phyloP scores from a whole-genome alignment of 2,329 filamentous ascomycete species.

The Cytospora leucostoma region DNA sequence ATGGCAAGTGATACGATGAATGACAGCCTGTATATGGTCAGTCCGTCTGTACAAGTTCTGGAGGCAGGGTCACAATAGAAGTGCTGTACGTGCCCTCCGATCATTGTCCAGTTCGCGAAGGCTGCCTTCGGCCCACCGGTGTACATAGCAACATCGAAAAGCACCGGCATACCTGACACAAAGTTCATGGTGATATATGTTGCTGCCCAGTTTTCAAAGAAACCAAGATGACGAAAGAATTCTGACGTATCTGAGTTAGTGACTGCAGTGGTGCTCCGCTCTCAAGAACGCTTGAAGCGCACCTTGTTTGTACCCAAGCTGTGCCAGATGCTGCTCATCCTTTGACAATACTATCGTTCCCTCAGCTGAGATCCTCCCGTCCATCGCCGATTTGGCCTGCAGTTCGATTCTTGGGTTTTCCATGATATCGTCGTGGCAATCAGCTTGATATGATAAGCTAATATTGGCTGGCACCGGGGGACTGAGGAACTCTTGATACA shows the following conservation, averaged over 20 bases:
- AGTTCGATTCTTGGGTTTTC: conserved; percentile 5
- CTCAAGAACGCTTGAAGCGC: background rate
- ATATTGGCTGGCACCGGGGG: background rate
- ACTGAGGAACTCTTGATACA: background rate
- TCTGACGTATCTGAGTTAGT: conserved; percentile 28
- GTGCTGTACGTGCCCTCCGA: conserved; percentile 33
- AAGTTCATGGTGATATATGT: conserved; percentile 44
- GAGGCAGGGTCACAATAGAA: rapidly evolving
- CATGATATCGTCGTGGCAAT: background rate
- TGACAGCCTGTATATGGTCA: conserved; percentile 29
- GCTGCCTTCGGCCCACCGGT: conserved; percentile 41
- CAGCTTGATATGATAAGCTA: background rate
- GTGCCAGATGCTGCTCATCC: conserved; percentile 39
- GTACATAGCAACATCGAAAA: conserved; percentile 43
- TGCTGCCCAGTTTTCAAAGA: conserved; percentile 42
- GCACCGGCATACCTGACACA: conserved; percentile 38
- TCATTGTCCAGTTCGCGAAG: conserved; percentile 43
- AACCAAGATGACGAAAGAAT: conserved; percentile 38
- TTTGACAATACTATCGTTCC: conserved; percentile 26
- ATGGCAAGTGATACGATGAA: conserved; percentile 40
- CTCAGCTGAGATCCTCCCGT: conserved; percentile 19
- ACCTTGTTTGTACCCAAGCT: conserved; percentile 39
- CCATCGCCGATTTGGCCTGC: conserved; percentile 7
- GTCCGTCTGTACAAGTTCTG: background rate
- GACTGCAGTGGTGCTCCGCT: no score